Base-by-base conservation (phyloP, 1,284 basidiomycete species). In the Phlebopus sp. region DNA sequence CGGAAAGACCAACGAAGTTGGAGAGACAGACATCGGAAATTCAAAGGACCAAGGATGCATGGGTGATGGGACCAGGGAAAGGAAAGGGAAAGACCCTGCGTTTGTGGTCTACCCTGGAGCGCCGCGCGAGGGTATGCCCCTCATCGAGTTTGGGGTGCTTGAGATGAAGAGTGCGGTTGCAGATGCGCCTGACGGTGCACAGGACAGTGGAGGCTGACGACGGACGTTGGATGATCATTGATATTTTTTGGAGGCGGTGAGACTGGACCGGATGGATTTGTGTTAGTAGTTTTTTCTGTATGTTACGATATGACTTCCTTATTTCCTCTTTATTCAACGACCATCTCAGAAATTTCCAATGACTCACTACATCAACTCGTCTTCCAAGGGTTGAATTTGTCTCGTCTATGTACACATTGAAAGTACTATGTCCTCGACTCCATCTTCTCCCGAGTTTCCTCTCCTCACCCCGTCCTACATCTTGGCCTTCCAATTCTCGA, bases 401-500 rank as follows among this genome's bases (percentile, higher is more conserved):
- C n/a, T n/a, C n/a, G n/a, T n/a, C n/a, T n/a, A n/a, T n/a, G n/a
- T n/a, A n/a, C n/a, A n/a, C n/a, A n/a, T n/a, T n/a, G n/a, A n/a
- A n/a, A n/a, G n/a, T n/a, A n/a, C n/a, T n/a, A n/a, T 23, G 21
- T 29, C 27, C 27, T 29, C 27, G 10, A 29, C 27, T 5, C 9
- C 27, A 29, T 5, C 8, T 5, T 36, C 25, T 5, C 1, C 23
- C 17, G 27, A 53, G 4, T 67, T 63, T 34, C 62, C 66, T 19
- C n/a, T 44, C 19, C 35, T 52, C 15, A 35, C 46, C 39, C 47
- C 62, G 42, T 47, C 37, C 31, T 63, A 85, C 60, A 73, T 92
- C 46, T 75, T 90, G 42, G 74, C 82, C 1, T 90, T 91, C 58
- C 88, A 92, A 53, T 92, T 94, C 60, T 92, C 90, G 2, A 78